Conservation (phyloP, 2,329 filamentous ascomycete species). For the Myriosclerotinia curreyana region DNA sequence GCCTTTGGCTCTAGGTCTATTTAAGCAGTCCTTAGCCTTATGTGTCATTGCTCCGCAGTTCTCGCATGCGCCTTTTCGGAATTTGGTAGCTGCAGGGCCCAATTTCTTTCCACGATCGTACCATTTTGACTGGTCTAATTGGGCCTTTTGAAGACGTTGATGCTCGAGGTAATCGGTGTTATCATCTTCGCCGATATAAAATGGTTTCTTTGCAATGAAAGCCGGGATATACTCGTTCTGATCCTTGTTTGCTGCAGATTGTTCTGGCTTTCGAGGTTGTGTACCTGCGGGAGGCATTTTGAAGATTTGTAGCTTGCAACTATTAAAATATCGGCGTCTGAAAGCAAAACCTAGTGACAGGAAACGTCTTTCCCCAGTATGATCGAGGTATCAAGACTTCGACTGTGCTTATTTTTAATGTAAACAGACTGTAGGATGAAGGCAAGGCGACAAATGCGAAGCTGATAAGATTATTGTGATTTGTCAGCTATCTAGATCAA, state of each 20-base stretch:
- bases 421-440: too few species aligned
- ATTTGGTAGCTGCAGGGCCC: conserved; percentile 90
- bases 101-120: conserved; percentile 84
- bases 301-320: neutral
- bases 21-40: conserved; percentile 90
- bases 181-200: conserved; percentile 81
- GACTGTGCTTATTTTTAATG: neutral
- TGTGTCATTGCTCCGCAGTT: conserved; percentile 98
- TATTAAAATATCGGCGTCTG: neutral
- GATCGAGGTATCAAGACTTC: neutral
- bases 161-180: conserved; percentile 91
- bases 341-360: neutral
- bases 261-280: conserved; percentile 38
- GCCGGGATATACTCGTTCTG: conserved; percentile 98
- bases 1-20: conserved; percentile 80
- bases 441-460: too few species aligned
- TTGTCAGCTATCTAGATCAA: neutral
- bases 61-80: conserved; percentile 95
- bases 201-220: conserved; percentile 97
- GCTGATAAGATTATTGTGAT: neutral
- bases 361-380: neutral
- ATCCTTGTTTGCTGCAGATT: conserved; percentile 63
- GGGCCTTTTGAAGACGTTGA: conserved; percentile 74
- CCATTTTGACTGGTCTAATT: conserved; percentile 72
- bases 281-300: conserved; percentile 43